These are phyloP conservation scores for Scutellaria barbata DNA, from an alignment of 257 asterid species.

Conservation along the genomic window DNA sequence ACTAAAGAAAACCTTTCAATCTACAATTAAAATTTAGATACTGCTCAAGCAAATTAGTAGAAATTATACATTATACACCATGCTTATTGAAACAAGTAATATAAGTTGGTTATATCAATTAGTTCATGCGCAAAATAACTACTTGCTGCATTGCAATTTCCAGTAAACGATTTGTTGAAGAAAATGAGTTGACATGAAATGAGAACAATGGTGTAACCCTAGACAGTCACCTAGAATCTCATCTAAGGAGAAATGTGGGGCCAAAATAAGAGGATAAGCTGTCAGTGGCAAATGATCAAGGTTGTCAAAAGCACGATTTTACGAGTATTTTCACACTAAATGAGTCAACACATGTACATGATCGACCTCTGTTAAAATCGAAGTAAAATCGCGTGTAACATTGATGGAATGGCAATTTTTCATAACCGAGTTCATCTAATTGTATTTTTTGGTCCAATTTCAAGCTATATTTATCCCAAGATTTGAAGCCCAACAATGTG, in stretches of 20 bases:
- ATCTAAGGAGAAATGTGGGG: slow-evolving; percentile 4
- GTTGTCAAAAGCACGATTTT: no score
- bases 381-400: no score
- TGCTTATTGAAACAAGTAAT: neutral
- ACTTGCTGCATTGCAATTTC: neutral
- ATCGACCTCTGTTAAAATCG: no score
- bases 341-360: no score
- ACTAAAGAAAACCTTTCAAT: neutral
- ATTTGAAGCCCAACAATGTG: no score
- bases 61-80: neutral
- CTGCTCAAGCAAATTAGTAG: slow-evolving; percentile 4
- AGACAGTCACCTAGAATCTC: slow-evolving; percentile 13
- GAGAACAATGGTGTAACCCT: neutral
- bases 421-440: no score
- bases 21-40: neutral
- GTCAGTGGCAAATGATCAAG: neutral
- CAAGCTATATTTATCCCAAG: no score
- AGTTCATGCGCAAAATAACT: neutral
- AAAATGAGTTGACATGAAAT: neutral
- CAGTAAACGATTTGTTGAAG: neutral
- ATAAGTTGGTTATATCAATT: neutral
- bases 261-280: neutral
- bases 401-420: no score
- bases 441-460: no score
- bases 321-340: no score